Percentiles rank a stretch among this genome's conserved stretches.
Evolutionary conservation across 805 yeast species (phyloP).

Genomic region (Yarrowia divulgata): DNA sequence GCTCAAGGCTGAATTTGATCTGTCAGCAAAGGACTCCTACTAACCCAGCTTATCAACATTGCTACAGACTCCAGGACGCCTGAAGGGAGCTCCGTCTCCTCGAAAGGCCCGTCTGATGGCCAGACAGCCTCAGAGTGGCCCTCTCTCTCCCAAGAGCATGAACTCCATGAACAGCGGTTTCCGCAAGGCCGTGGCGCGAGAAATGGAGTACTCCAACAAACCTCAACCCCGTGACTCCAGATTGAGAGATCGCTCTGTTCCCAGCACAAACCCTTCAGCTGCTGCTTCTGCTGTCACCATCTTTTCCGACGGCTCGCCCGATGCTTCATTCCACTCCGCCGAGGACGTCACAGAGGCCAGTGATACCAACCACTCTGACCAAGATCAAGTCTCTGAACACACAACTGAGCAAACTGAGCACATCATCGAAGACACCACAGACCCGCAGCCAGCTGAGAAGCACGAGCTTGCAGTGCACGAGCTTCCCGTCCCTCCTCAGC

Average conservation of each 20-base stretch:
- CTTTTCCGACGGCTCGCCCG: conserved; percentile 18
- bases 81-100: conserved; percentile 42
- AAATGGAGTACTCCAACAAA: conserved; percentile 5
- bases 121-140: conserved; percentile 14
- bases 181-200: conserved; percentile 21
- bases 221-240: background rate
- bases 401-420: background rate
- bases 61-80: conserved; percentile 47
- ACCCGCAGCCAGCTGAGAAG: background rate
- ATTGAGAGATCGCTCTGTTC: background rate
- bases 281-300: conserved; percentile 8
- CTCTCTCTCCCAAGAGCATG: conserved; percentile 31
- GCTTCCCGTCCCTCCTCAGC: background rate
- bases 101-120: conserved; percentile 39
- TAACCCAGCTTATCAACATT: conserved; percentile 37
- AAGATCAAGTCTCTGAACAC: background rate
- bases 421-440: background rate
- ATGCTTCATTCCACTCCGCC: conserved; percentile 25
- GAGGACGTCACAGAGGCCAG: background rate
- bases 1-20: background rate
- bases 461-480: background rate
- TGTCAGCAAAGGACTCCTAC: background rate
- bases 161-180: conserved; percentile 26
- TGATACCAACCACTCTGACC: background rate
- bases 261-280: conserved; percentile 6